phyloP scores from a whole-genome alignment of 495 filamentous ascomycete genomes.

The Parathielavia appendiculata region DNA sequence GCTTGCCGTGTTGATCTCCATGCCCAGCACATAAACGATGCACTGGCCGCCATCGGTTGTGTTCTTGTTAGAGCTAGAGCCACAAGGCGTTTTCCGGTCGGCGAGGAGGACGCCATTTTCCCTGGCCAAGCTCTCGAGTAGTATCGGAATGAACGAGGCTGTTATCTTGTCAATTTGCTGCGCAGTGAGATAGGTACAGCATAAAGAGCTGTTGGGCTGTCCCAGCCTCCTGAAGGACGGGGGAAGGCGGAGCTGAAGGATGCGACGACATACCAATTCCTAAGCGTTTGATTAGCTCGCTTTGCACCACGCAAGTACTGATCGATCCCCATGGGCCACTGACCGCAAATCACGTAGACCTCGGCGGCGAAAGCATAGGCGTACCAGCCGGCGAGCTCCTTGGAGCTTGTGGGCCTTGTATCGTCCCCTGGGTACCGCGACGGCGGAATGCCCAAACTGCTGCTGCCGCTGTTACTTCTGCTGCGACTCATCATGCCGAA shows the following conservation, averaged over 20 bases:
- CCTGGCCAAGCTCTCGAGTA: slow-evolving; percentile 85
- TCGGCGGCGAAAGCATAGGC: slow-evolving; percentile 97
- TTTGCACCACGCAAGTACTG: background rate
- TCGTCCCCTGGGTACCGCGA: slow-evolving; percentile 73
- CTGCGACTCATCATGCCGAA: slow-evolving; percentile 26
- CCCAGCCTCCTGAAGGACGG: background rate
- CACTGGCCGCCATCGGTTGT: slow-evolving; percentile 59
- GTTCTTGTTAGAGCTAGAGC: slow-evolving; percentile 35
- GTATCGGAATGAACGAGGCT: slow-evolving; percentile 97
- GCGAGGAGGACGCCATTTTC: slow-evolving; percentile 80
- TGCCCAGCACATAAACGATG: slow-evolving; percentile 72
- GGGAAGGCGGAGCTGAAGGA: background rate
- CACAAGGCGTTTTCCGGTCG: slow-evolving; percentile 69
- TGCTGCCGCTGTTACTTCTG: slow-evolving; percentile 17
- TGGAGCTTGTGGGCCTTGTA: slow-evolving; percentile 74
- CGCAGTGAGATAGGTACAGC: background rate
- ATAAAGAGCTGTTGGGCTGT: background rate
- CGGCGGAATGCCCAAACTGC: slow-evolving; percentile 13
- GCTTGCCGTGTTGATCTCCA: slow-evolving; percentile 89
- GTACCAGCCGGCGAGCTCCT: slow-evolving; percentile 92
- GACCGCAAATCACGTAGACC: slow-evolving; percentile 93
- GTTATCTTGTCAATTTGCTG: slow-evolving; percentile 13
- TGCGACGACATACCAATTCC: slow-evolving; percentile 26
- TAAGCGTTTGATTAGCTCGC: slow-evolving; percentile 12
- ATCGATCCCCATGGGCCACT: slow-evolving; percentile 24